Evolutionary conservation across 2,329 filamentous ascomycete genomes (phyloP).

Genomic region (Microcyclosporella mali): DNA sequence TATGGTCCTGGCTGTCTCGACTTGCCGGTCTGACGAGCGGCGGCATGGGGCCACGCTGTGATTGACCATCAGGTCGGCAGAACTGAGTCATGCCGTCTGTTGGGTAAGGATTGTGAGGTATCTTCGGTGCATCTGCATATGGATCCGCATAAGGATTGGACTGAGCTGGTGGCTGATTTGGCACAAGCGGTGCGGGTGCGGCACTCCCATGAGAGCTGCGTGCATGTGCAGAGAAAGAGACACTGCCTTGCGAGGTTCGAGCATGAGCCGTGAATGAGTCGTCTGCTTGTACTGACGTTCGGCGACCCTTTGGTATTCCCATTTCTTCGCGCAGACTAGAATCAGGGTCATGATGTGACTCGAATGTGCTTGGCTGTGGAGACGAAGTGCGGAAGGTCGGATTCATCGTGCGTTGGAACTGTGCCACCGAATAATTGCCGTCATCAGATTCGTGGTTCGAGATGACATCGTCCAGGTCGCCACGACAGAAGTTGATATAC

Average conservation of each 20-base stretch:
- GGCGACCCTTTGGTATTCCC: conserved; percentile 44
- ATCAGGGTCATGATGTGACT: conserved; percentile 84
- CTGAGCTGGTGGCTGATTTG: conserved; percentile 20
- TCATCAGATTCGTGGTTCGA: conserved; percentile 76
- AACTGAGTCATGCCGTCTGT: conserved; percentile 97
- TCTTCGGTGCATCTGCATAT: conserved; percentile 56
- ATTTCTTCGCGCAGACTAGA: conserved; percentile 65
- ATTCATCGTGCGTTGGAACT: conserved; percentile 92
- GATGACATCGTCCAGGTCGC: conserved; percentile 70
- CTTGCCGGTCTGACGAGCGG: conserved; percentile 71
- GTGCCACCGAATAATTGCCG: conserved; percentile 85
- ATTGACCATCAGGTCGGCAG: conserved; percentile 68
- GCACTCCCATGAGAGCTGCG: conserved; percentile 28
- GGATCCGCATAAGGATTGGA: conserved; percentile 41
- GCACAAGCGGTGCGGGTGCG: conserved; percentile 19
- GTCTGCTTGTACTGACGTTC: conserved; percentile 26
- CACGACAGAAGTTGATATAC: conserved; percentile 97
- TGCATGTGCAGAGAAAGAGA: conserved; percentile 22
- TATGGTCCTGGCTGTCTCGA: conserved; percentile 66
- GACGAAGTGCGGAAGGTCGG: conserved; percentile 94
- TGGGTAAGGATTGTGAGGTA: conserved; percentile 90
- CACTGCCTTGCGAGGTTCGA: conserved; percentile 27
- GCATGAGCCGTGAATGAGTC: conserved; percentile 25
- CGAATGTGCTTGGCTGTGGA: conserved; percentile 85
- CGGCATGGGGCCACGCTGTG: conserved; percentile 62